A percentile compares a stretch with the other conserved stretches of the same genome.
Conservation (phyloP, 2,329 filamentous ascomycete species). For the Daldinia sp. region DNA sequence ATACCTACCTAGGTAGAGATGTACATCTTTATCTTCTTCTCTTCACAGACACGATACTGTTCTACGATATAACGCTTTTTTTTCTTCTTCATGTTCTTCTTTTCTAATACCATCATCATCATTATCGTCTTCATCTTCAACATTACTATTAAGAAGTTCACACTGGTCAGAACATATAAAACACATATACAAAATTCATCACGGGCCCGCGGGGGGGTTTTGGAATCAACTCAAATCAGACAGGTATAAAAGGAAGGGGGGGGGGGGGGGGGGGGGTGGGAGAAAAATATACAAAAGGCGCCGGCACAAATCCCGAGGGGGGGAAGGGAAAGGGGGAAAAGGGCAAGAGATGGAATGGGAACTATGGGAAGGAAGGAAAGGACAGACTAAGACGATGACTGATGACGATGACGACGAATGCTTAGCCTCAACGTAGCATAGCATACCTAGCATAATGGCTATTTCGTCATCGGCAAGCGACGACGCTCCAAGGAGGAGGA, state of each 20-base stretch:
- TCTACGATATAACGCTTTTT: neutral
- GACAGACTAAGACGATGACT: no score
- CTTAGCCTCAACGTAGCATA: no score
- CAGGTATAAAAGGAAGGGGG: neutral
- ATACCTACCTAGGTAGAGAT: no score
- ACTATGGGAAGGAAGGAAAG: no score
- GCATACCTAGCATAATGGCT: neutral
- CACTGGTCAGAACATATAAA: neutral
- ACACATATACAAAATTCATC: neutral
- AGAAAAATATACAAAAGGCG: conserved; percentile 6
- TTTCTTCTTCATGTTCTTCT: neutral
- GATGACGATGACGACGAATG: no score
- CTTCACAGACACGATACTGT: neutral
- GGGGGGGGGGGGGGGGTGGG: neutral
- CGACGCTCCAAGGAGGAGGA: neutral
- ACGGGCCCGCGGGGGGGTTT: neutral
- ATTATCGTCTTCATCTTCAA: no score
- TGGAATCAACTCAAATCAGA: neutral
- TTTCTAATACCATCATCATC: neutral
- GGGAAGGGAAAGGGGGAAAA: neutral
- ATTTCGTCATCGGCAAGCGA: neutral
- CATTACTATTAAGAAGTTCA: neutral
- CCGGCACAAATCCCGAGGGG: conserved; percentile 3
- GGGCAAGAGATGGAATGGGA: no score
- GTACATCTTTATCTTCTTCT: neutral